Evolutionary conservation across 495 filamentous ascomycete genomes (phyloP), one percentile per base, ranked within the genome.

Genomic region (Cercophora sp.): DNA sequence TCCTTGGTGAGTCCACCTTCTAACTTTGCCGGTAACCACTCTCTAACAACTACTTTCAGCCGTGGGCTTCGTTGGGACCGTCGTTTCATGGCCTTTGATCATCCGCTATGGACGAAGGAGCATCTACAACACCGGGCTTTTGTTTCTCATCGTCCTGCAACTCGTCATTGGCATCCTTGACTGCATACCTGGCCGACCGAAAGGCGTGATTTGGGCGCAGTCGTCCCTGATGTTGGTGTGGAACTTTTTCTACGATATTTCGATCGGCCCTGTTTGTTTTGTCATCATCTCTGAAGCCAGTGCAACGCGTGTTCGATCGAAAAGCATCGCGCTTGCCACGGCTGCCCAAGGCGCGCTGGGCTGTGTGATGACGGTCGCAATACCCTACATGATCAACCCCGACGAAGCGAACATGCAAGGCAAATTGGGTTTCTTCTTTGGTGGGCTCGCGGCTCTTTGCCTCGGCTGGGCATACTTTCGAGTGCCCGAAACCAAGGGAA

Each of bases 341-440:
- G 83, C 80, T 5, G 68, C 75, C 0, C 82, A 88, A 49, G 76
- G 79, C 0, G 54, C 82, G 0, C 63, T 83, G 29, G 79, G 79
- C 1, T 83, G 85, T 35, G 67, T 75, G 8, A 83, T 82, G 69
- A 83, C 79, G 4, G 74, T 87, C 10, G 78, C 78, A 0, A 81
- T 85, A 42, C 82, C 82, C 0, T 84, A 86, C 52, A 79, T 85
- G 77, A 76, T 88, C 37, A 87, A 85, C 54, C 80, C 82, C 1
- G 78, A 84, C 40, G 70, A 81, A 22, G 83, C 75, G 19, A 79
- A 87, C 52, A 69, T 84, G 69, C 73, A 76, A 44, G 83, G 83
- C 1, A 86, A 88, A 60, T 68, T 84, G 0, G 85, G 83, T 0
- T 88, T 87, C 57, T 81, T 87, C 60, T 88, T 82, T 60, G 83